Evolutionary conservation across 345 rosid genomes (phyloP).

Genomic region (Lagerstroemia speciosa): DNA sequence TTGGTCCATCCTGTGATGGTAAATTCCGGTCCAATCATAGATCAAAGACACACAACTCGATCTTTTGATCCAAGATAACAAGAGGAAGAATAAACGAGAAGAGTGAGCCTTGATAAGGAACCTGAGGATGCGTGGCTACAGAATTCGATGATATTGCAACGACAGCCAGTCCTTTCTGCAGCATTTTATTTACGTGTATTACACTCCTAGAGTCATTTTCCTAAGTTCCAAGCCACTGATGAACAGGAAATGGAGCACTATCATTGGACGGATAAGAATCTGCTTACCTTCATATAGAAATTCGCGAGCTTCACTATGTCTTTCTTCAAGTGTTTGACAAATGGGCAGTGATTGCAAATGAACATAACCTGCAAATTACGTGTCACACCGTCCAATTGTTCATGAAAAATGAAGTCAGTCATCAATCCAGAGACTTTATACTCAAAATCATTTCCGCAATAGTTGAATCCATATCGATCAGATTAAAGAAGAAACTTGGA

Average conservation of each 20-base stretch:
- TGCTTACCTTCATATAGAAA: conserved; percentile 64
- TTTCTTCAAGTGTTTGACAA: conserved; percentile 86
- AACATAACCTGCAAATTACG: conserved; percentile 57
- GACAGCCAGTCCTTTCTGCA: conserved; percentile 89
- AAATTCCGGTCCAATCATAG: conserved; percentile 13
- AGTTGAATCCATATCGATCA: too few species aligned
- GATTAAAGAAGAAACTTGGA: too few species aligned
- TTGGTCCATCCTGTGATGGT: conserved; percentile 78
- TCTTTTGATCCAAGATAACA: not conserved
- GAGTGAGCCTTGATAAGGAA: conserved; percentile 9
- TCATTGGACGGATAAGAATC: not conserved
- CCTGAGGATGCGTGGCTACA: conserved; percentile 80
- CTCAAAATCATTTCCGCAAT: not conserved
- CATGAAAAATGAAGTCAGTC: not conserved
- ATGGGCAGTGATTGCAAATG: conserved; percentile 89
- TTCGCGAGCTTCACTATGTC: conserved; percentile 66
- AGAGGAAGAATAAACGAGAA: not conserved
- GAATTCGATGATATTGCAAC: conserved; percentile 90
- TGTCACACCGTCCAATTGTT: not conserved
- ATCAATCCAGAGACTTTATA: not conserved
- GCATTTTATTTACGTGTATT: not conserved
- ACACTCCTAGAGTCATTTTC: not conserved
- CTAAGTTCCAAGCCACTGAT: not conserved
- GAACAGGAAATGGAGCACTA: not conserved
- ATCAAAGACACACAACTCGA: conserved; percentile 6